Evolutionary conservation across 1,284 basidiomycete species (phyloP).

Genomic region (Phellopilus nigrolimitatus): DNA sequence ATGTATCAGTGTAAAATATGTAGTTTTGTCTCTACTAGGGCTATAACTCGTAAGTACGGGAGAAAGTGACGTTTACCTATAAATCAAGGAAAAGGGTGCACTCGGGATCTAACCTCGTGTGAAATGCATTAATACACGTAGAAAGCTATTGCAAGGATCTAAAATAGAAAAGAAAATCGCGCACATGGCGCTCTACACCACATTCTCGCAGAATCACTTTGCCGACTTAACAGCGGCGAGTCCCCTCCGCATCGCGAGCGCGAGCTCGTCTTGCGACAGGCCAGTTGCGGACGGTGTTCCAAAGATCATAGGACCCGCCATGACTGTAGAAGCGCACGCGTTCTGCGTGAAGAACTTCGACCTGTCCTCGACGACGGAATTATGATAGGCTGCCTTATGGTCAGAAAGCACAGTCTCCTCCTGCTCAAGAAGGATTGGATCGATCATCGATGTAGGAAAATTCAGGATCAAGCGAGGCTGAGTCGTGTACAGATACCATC

Average conservation of each 20-base stretch:
- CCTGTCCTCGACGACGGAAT: background rate
- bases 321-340: background rate
- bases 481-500: background rate
- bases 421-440: background rate
- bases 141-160: too few species aligned
- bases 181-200: background rate
- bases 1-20: too few species aligned
- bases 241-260: background rate
- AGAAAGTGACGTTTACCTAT: too few species aligned
- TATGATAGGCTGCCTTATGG: background rate
- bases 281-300: constrained; percentile 7
- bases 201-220: background rate
- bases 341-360: background rate
- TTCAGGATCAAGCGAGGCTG: background rate
- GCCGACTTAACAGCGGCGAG: background rate
- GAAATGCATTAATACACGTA: too few species aligned
- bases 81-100: too few species aligned
- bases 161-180: too few species aligned
- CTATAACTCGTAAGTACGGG: too few species aligned
- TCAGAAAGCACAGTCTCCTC: background rate
- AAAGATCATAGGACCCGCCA: constrained; percentile 2
- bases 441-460: background rate
- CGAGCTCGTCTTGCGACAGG: constrained; percentile 4
- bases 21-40: too few species aligned
- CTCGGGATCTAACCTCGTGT: too few species aligned